Conservation (phyloP, 2,329 filamentous ascomycete genomes). For the Colletotrichum sp. region DNA sequence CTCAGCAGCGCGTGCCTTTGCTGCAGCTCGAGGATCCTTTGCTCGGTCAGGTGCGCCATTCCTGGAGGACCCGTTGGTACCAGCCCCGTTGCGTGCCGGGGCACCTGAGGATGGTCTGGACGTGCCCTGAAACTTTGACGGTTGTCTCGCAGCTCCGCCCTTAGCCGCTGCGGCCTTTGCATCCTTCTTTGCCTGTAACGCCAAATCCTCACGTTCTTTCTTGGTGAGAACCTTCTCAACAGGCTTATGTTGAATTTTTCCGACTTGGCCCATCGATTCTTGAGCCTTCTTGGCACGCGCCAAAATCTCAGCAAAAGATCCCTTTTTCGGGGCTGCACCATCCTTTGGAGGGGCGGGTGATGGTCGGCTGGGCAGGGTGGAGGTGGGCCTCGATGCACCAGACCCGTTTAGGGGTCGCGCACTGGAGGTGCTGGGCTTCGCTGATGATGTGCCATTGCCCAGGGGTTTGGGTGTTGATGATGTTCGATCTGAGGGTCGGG, state of each 20-base stretch:
- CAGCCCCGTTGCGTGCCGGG: not conserved
- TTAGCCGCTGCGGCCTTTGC: not conserved
- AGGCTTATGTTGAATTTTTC: constrained; percentile 77
- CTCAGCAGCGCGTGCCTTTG: constrained; percentile 22
- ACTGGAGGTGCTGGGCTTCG: constrained; percentile 1
- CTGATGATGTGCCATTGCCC: not conserved
- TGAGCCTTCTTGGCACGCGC: constrained; percentile 73
- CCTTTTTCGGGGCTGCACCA: constrained; percentile 66
- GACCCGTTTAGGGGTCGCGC: constrained; percentile 5
- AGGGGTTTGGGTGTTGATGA: constrained; percentile 10
- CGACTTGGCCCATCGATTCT: constrained; percentile 63
- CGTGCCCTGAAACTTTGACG: constrained; percentile 11
- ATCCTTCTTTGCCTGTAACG: constrained; percentile 45
- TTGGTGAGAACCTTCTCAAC: constrained; percentile 67
- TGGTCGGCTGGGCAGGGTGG: not conserved
- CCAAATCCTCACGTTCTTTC: constrained; percentile 54
- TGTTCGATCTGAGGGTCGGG: constrained; percentile 10
- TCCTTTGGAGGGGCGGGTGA: constrained; percentile 45
- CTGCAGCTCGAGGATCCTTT: constrained; percentile 27
- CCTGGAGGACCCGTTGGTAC: constrained; percentile 26
- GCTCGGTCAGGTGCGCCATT: constrained; percentile 11
- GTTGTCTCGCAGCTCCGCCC: not conserved
- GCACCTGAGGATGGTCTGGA: not conserved
- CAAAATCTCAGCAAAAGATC: constrained; percentile 77
- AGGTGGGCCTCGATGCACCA: not conserved